Percentiles rank a stretch among this genome's conserved stretches.
Evolutionary conservation across 2,329 filamentous ascomycete genomes (phyloP).

Genomic region (Cytospora paraplurivora): DNA sequence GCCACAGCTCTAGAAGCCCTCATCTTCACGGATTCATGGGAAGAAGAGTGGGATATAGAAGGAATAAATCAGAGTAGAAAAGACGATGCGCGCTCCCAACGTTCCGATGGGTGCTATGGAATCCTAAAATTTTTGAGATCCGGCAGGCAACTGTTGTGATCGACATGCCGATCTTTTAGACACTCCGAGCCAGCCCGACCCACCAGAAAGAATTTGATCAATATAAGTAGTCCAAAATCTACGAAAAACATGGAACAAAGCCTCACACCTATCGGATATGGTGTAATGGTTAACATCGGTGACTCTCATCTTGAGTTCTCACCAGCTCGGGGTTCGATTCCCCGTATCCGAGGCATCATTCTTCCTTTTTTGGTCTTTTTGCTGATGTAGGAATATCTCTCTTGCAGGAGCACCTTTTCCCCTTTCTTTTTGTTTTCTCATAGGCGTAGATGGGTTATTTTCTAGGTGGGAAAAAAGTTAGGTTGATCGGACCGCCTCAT

Average conservation of each 20-base stretch:
- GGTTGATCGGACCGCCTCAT: no score
- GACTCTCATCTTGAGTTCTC: conserved; percentile 23
- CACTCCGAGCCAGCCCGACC: conserved; percentile 2
- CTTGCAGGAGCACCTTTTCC: not conserved
- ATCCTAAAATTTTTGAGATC: conserved; percentile 27
- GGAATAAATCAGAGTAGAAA: conserved; percentile 24
- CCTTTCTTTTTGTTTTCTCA: no score
- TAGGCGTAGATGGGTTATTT: no score
- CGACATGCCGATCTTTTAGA: not conserved
- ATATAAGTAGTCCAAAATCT: no score
- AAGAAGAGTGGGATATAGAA: conserved; percentile 28
- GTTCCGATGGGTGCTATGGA: conserved; percentile 7
- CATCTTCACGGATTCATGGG: conserved; percentile 39
- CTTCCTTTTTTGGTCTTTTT: not conserved
- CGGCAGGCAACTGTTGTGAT: conserved; percentile 22
- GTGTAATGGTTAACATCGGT: conserved; percentile 28
- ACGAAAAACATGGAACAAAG: not conserved
- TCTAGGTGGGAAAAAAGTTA: no score
- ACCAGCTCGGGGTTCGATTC: conserved; percentile 27
- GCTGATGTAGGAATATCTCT: no score
- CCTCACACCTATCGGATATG: conserved; percentile 23
- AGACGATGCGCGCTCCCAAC: conserved; percentile 19
- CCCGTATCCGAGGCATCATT: conserved; percentile 25
- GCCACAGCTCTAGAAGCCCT: conserved; percentile 43
- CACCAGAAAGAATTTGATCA: not conserved